Base-by-base conservation (phyloP, 2,329 filamentous ascomycete species). In the Paramyrothecium roridum region DNA sequence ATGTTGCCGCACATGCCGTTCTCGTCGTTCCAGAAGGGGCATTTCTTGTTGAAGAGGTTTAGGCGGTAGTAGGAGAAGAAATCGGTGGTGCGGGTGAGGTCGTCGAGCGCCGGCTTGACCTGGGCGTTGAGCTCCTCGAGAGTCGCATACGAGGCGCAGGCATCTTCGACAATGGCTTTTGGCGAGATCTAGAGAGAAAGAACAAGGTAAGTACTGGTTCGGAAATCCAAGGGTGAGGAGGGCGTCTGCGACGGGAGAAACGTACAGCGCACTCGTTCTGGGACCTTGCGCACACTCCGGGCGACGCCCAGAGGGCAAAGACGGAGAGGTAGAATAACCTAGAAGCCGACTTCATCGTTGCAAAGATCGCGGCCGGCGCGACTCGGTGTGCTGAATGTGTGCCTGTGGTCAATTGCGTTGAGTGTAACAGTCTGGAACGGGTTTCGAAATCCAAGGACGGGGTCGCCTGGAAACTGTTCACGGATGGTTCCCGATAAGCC, bases 1-100 rank as follows among this genome's bases (percentile, higher is more conserved):
- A 96, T 92, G 74, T 99, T 99, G 61, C 93, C 95, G 73, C 95
- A 99, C 82, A 97, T 90, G 71, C 91, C 91, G 73, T 89, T 89
- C 58, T 92, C 88, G 71, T 99, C 95, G 68, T 87, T 85, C 93
- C 95, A 99, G 71, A 98, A 99, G 0, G 95, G 95, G 68, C 95
- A 99, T 74, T 85, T 86, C 73, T 95, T 96, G 73, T 96, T 89
- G 74, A 91, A 99, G 20, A 99, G 82, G 71, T 97, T 98, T 48
- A 99, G 78, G 56, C 95, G 88, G 77, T 98, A 99, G 74, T 98
- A 92, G 53, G 93, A 93, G 76, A 99, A 99, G 82, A 97, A 99
- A 74, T 99, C 95, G 71, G 93, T 96, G 53, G 89, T 86, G 64
- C 85, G 85, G 0, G 91, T 96, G 48, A 99, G 84, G 54, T 90